Percentiles rank a stretch among this genome's conserved stretches.
Conservation (phyloP, 306 rosid genomes). For the Castanea mollissima region DNA sequence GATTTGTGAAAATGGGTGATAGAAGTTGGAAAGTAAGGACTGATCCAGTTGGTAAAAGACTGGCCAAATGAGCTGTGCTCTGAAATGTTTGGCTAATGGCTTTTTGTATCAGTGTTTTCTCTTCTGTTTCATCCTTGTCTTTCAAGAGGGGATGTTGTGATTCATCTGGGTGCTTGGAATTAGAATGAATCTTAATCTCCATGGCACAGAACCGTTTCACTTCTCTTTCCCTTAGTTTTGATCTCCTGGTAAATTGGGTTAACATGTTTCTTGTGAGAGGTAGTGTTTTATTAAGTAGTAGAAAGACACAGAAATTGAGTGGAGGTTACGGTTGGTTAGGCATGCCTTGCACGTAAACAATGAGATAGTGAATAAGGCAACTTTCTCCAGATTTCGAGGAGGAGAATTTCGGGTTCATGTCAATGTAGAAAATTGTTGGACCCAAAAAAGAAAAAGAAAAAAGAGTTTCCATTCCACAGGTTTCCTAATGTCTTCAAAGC, state of each 20-base stretch:
- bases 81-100: too few relatives aligned
- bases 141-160: constrained; percentile 40
- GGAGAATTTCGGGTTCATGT: neutral
- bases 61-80: too few relatives aligned
- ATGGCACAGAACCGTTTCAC: constrained; percentile 22
- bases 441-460: too few relatives aligned
- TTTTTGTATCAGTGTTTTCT: too few relatives aligned
- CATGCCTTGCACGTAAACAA: constrained; percentile 68
- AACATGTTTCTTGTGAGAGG: neutral
- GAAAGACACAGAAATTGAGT: constrained; percentile 32
- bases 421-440: neutral
- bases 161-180: constrained; percentile 22
- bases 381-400: neutral
- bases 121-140: too few relatives aligned
- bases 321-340: constrained; percentile 28
- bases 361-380: constrained; percentile 11
- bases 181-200: constrained; percentile 48
- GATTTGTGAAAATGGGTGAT: constrained; percentile 68
- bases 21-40: constrained; percentile 87
- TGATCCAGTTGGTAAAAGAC: constrained; percentile 80
- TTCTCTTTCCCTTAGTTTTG: constrained; percentile 8
- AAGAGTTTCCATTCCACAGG: neutral
- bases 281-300: constrained; percentile 10
- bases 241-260: neutral
- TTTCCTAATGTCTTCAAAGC: neutral